Conservation (phyloP, 345 rosid species). For the Gossypium turneri region DNA sequence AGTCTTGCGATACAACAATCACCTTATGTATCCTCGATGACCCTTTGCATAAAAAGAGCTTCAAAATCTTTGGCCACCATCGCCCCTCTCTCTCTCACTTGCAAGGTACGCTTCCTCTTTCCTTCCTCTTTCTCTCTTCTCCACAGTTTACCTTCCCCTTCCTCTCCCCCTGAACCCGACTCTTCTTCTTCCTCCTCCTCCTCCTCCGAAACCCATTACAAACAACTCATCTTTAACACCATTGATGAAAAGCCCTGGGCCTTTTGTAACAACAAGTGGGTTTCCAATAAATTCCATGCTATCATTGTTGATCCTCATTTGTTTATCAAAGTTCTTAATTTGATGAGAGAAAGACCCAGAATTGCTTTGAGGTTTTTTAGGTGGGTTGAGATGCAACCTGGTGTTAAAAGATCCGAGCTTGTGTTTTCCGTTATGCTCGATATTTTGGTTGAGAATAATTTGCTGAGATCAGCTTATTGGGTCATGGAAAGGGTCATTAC, state of each 20-base stretch:
- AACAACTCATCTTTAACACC: conserved; percentile 41
- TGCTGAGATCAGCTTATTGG: conserved; percentile 47
- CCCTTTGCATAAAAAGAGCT: conserved; percentile 54
- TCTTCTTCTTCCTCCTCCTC: neutral
- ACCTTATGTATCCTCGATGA: conserved; percentile 49
- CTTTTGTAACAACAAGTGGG: conserved; percentile 42
- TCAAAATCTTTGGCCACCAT: conserved; percentile 44
- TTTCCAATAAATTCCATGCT: conserved; percentile 35
- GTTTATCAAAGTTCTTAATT: conserved; percentile 43
- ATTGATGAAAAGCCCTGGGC: conserved; percentile 33
- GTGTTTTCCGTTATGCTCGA: conserved; percentile 46
- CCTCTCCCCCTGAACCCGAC: neutral
- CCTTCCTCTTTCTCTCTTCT: conserved; percentile 29
- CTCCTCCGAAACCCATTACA: conserved; percentile 37
- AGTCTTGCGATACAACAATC: neutral
- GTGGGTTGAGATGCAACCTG: conserved; percentile 52
- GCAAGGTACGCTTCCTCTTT: conserved; percentile 37
- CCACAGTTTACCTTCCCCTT: conserved; percentile 8
- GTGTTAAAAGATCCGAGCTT: conserved; percentile 36
- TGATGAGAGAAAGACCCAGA: conserved; percentile 45
- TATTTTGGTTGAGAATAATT: conserved; percentile 45
- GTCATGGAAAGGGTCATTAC: conserved; percentile 47
- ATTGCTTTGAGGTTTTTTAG: conserved; percentile 52
- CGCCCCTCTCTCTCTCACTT: conserved; percentile 16
- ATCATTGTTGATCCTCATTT: conserved; percentile 45